Conservation (phyloP, 306 rosid species). For the Vigna angularis region DNA sequence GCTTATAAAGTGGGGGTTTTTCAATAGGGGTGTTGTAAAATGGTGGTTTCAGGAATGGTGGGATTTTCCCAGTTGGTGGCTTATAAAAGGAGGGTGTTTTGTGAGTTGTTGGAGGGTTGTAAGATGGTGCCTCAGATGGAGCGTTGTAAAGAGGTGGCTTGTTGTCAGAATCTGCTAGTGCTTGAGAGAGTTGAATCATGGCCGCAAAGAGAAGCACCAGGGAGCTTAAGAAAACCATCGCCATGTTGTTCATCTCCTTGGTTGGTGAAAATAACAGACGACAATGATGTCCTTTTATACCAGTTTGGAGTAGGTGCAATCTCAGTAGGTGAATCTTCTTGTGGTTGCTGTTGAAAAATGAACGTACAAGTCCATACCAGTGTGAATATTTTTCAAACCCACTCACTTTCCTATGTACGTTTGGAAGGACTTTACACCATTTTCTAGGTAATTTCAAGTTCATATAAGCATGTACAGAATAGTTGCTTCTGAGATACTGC, state of each 20-base stretch:
- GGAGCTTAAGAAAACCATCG: not conserved
- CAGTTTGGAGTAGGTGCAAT: not conserved
- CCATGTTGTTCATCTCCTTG: not conserved
- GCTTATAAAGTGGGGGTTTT: not conserved
- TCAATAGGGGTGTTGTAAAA: no score
- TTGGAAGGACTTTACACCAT: no score
- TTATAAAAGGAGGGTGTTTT: not conserved
- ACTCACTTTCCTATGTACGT: no score
- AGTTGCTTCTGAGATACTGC: no score
- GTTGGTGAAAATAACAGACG: no score
- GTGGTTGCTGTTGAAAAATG: not conserved
- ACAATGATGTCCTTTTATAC: not conserved
- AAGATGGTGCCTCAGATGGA: no score
- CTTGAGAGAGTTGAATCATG: not conserved
- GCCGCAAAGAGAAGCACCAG: not conserved
- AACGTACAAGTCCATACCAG: not conserved
- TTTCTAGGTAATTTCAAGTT: no score
- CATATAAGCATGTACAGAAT: no score
- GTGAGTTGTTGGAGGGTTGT: not conserved
- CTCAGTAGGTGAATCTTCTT: no score
- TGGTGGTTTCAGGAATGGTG: not conserved
- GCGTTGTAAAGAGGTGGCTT: no score
- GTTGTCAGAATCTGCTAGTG: not conserved
- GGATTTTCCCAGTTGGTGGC: not conserved
- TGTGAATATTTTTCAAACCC: not conserved